Evolutionary conservation across 441 rosid genomes (phyloP).

Genomic region (Populus hybrid): DNA sequence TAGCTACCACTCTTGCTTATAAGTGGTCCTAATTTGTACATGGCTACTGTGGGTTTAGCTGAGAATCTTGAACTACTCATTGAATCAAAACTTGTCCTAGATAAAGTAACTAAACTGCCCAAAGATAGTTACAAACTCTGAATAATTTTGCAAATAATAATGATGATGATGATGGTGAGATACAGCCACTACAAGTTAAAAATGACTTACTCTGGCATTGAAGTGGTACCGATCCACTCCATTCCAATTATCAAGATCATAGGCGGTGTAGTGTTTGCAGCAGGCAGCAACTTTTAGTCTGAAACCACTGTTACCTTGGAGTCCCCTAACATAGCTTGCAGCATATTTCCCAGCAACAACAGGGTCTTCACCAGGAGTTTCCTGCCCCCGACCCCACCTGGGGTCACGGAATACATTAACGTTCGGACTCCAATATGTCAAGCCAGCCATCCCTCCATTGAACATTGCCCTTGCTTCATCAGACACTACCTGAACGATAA

Average conservation of each 20-base stretch:
- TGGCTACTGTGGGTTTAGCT: not conserved
- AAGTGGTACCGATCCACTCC: too few species aligned
- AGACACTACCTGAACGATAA: constrained; percentile 66
- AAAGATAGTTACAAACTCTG: not conserved
- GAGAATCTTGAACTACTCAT: not conserved
- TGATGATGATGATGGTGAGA: too few species aligned
- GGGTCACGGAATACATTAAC: constrained; percentile 92
- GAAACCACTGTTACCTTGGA: too few species aligned
- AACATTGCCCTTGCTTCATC: constrained; percentile 97
- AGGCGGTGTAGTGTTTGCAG: too few species aligned
- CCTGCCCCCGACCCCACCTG: constrained; percentile 94
- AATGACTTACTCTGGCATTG: too few species aligned
- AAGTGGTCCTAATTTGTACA: not conserved
- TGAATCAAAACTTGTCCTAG: not conserved
- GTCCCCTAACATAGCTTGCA: too few species aligned
- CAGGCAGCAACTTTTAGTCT: too few species aligned
- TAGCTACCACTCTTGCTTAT: not conserved
- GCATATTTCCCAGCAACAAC: too few species aligned
- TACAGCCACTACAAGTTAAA: not conserved
- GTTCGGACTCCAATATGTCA: constrained; percentile 95
- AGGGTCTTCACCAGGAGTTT: too few species aligned
- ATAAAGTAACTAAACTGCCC: not conserved
- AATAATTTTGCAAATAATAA: not conserved
- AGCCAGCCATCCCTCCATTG: constrained; percentile 83
- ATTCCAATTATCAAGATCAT: too few species aligned